Conservation (phyloP, 148 eudicot genomes). For the Chenopodium album region DNA sequence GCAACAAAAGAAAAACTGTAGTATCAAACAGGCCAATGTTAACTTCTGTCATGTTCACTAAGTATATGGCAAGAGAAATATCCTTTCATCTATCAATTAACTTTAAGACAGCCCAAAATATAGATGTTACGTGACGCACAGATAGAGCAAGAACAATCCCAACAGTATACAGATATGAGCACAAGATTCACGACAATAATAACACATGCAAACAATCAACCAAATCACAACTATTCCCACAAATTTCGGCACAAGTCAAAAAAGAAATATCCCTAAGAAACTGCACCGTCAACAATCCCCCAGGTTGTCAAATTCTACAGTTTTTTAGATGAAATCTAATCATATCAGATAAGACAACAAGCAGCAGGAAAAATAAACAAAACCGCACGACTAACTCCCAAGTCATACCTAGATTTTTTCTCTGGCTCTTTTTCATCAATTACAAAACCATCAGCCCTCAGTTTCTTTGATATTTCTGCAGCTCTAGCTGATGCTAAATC, state of each 20-base stretch:
- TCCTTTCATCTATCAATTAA: neutral
- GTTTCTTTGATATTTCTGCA: conserved; percentile 83
- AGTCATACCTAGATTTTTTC: conserved; percentile 67
- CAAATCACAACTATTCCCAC: neutral
- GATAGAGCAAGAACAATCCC: neutral
- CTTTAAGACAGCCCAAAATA: neutral
- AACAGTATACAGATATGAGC: neutral
- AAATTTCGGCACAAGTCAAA: neutral
- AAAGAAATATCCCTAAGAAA: neutral
- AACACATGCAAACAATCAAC: neutral
- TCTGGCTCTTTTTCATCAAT: conserved; percentile 50
- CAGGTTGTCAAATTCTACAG: neutral
- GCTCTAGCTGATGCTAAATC: conserved; percentile 97
- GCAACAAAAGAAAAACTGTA: conserved; percentile 2
- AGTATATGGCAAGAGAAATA: neutral
- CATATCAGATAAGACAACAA: neutral
- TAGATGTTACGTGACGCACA: neutral
- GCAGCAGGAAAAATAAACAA: neutral
- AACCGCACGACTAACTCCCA: neutral
- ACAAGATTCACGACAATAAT: neutral
- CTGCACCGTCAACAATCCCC: neutral
- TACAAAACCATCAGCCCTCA: conserved; percentile 71
- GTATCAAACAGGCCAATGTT: neutral
- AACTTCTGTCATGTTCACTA: neutral
- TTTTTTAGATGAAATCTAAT: conserved; percentile 6